Evolutionary conservation across 768 basidiomycete genomes (phyloP).

Genomic region (Dioszegia crocea): DNA sequence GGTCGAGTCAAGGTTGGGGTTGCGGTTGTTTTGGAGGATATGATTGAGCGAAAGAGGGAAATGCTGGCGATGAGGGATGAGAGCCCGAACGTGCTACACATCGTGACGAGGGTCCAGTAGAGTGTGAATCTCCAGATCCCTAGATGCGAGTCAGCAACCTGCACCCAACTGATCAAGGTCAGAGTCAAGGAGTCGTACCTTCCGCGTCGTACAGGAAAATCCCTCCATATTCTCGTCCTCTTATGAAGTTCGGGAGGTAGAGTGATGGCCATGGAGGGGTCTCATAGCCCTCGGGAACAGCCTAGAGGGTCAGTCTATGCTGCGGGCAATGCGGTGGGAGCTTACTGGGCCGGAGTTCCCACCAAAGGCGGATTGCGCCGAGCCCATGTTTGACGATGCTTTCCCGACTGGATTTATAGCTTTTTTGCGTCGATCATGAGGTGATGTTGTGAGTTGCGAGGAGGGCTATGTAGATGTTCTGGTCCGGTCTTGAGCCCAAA

Average conservation of each 20-base stretch:
- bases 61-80: constrained; percentile 24
- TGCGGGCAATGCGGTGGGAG: background rate
- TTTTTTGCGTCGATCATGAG: too few relatives aligned
- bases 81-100: constrained; percentile 29
- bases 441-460: too few relatives aligned
- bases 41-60: constrained; percentile 25
- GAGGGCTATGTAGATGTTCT: too few relatives aligned
- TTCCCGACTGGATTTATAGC: too few relatives aligned
- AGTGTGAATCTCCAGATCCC: constrained; percentile 46
- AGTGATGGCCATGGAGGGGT: constrained; percentile 36
- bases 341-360: background rate
- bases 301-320: constrained; percentile 2
- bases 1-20: background rate
- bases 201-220: constrained; percentile 43
- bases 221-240: constrained; percentile 21
- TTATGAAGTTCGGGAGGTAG: constrained; percentile 27
- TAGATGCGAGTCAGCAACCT: background rate
- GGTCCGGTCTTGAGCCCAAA: too few relatives aligned
- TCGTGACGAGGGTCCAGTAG: constrained; percentile 38
- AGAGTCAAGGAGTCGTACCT: constrained; percentile 17
- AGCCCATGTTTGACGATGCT: too few relatives aligned
- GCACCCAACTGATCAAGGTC: background rate
- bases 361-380: constrained; percentile 29
- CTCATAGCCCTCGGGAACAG: constrained; percentile 33
- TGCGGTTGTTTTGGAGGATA: background rate